phyloP scores from a whole-genome alignment of 2,329 filamentous ascomycete genomes.

The Aspergillus sp. region DNA sequence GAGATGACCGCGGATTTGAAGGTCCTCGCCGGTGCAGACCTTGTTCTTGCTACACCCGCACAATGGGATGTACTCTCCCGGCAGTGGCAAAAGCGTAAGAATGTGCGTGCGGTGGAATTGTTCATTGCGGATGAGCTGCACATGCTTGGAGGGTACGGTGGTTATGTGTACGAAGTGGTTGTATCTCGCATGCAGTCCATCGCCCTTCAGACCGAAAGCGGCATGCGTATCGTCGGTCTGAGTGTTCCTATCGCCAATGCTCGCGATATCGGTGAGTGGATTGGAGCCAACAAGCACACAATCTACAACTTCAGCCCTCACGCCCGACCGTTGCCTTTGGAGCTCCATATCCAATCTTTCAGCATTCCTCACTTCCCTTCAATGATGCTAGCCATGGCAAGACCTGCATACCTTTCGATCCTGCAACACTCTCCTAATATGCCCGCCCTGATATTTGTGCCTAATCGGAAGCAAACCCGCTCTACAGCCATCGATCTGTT shows the following conservation, averaged over 20 bases:
- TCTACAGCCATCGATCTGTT: constrained; percentile 85
- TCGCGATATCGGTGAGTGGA: constrained; percentile 94
- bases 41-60: constrained; percentile 87
- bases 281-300: constrained; percentile 95
- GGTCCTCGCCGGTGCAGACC: constrained; percentile 81
- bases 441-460: constrained; percentile 89
- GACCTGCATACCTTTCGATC: constrained; percentile 88
- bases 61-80: constrained; percentile 97
- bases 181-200: constrained; percentile 99
- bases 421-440: constrained; percentile 86
- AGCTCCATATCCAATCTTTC: constrained; percentile 94
- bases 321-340: constrained; percentile 83
- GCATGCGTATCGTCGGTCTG: constrained; percentile 84
- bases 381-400: constrained; percentile 97
- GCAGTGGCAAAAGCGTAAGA: constrained; percentile 96
- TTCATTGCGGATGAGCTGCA: constrained; percentile 97
- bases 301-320: constrained; percentile 99
- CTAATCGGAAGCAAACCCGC: constrained; percentile 89
- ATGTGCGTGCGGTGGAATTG: constrained; percentile 84
- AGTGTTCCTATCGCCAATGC: constrained; percentile 93
- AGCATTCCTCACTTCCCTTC: constrained; percentile 96
- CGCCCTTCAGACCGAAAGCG: constrained; percentile 80
- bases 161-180: constrained; percentile 92
- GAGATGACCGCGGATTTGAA: constrained; percentile 91
- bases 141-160: constrained; percentile 82